Base-by-base conservation (phyloP, 805 yeast genomes). In the Schwanniomyces pseudopolymorphus region DNA sequence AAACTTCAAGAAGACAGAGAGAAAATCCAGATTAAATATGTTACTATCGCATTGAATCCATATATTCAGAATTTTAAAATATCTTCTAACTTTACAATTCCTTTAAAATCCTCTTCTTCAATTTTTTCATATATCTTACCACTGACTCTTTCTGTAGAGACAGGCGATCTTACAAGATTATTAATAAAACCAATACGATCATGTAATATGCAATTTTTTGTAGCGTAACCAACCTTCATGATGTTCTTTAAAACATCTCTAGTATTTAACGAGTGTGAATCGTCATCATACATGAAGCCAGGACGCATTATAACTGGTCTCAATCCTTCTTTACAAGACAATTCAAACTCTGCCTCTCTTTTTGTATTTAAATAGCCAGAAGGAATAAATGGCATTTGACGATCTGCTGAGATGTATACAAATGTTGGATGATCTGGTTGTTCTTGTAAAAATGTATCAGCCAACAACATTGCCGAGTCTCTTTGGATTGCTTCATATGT, bases 361-460 rank as follows among this genome's bases (percentile, higher is more conserved):
- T 90, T 90, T 19, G 94, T 81, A 8, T 75, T 72, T 28, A 90
- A 80, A 62, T 90, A 90, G 1, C 85, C 90, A 0, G 67, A 57
- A 1, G 94, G 92, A 5, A 87, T 67, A 19, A 84, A 65, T 0
- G 91, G 89, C 43, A 81, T 78, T 44, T 84, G 84, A 41, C 73
- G 66, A 54, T 88, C 95, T 1, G 97, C 96, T 0, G 96, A 87
- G 1, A 90, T 76, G 57, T 88, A 90, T 0, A 86, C 89, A 58
- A 85, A 84, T 6, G 51, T 22, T 7, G 80, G 66, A 40, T 37
- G 37, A 14, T 60, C 43, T 3, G 69, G 79, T 57, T 49, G 54
- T 36, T 51, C 51, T 17, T 72, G 60, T 22, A 70, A 54, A 48
- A 80, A 77, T 0, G 84, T 71, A 40, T 79, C 79, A 0, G 89